phyloP scores from a whole-genome alignment of 2,329 filamentous ascomycete genomes.

The Samsoniella hepiali region DNA sequence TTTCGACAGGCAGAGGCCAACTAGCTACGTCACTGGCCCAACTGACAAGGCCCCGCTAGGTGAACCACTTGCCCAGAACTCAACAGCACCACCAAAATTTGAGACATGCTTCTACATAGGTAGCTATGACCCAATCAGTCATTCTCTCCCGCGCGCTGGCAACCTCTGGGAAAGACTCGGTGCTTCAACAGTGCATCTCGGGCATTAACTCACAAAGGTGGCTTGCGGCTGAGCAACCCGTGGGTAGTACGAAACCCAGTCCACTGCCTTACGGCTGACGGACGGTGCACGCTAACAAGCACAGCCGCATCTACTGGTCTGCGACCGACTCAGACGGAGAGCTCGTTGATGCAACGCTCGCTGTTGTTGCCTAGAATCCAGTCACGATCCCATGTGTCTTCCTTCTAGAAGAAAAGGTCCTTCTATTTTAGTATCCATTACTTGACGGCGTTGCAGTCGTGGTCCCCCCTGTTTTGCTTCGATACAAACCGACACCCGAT shows the following conservation, averaged over 20 bases:
- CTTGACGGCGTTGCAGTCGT: not conserved
- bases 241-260: not conserved
- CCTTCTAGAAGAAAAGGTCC: not conserved
- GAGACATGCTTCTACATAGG: not conserved
- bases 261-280: not conserved
- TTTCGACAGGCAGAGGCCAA: not conserved
- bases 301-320: not conserved
- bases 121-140: not conserved
- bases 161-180: too few species aligned
- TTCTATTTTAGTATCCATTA: not conserved
- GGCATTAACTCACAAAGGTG: not conserved
- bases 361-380: not conserved
- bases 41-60: not conserved
- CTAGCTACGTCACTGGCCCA: not conserved
- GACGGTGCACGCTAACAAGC: constrained; percentile 3
- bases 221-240: not conserved
- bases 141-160: not conserved
- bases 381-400: not conserved
- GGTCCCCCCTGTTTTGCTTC: not conserved
- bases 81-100: not conserved
- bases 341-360: not conserved
- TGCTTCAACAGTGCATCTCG: not conserved
- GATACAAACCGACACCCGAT: not conserved
- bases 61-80: not conserved
- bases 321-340: not conserved